Evolutionary conservation across 345 rosid genomes (phyloP), one percentile per base, ranked within the genome.

Genomic region (Gossypium anomalum): DNA sequence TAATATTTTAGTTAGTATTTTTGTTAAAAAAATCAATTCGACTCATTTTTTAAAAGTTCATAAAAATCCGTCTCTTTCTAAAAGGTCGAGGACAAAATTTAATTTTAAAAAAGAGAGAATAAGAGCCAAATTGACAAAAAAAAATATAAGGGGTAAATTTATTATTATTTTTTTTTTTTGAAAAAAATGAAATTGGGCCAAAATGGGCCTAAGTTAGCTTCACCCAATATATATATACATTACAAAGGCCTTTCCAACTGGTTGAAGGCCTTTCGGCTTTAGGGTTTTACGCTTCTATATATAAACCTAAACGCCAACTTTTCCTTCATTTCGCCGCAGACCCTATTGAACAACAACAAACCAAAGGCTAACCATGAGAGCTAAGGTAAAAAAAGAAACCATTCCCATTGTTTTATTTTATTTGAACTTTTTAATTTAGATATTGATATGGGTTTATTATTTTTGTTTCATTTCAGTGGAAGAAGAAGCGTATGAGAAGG

Each of bases 401-500:
- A 1, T 48, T 8, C 20, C 9, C 15, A 23, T 48, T 1, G 3
- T 51, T 19, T 48, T 27, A 16, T 63, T 43, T 2, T 17, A 1
- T 49, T 49, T 29, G 2, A 1, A 34, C 38, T 34, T 11, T 17
- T 11, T 8, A 3, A 12, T 19, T 38, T n/a, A 64, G 63, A 29
- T 74, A 15, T 19, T 12, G 15, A 45, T 34, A 34, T 34, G 7
- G 41, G 41, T 34, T 34, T 1, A 4, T 34, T 34, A 20, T 80
- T 66, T 66, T 62, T 29, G 49, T 16, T 16, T 49, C 22, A 67
- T 22, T 72, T 20, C 85, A 93, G 98, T 93, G 98, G 97, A 93
- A 93, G 97, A 94, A 94, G 97, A 94, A 92, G 98, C 97, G 98
- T 65, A 94, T 94, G 98, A 94, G 97, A 82, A 92, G 98, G 82